Percentiles rank a stretch among this genome's conserved stretches.
Evolutionary conservation across 2,329 filamentous ascomycete genomes (phyloP).

Genomic region (Colletotrichum coccodes): DNA sequence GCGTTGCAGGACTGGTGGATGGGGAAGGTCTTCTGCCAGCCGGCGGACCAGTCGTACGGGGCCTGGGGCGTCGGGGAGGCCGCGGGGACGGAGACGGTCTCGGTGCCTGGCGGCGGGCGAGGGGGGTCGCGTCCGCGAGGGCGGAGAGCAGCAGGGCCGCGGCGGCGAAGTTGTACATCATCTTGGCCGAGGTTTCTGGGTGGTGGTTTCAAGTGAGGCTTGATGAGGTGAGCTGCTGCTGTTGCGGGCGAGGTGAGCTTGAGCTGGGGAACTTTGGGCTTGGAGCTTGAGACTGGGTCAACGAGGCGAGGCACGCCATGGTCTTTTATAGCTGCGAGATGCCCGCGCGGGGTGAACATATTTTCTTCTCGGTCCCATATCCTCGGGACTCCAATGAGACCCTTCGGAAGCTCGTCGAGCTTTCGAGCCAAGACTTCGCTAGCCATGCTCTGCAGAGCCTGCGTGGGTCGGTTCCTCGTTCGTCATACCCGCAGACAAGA

Average conservation of each 20-base stretch:
- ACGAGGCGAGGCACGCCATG: not conserved
- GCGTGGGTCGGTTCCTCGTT: conserved; percentile 7
- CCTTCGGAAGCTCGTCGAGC: not conserved
- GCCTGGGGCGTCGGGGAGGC: conserved; percentile 34
- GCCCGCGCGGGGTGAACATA: not conserved
- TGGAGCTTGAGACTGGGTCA: not conserved
- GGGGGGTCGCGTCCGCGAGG: conserved; percentile 39
- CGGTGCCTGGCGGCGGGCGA: conserved; percentile 36
- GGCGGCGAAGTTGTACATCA: conserved; percentile 28
- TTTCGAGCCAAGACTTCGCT: conserved; percentile 19
- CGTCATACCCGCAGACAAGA: not conserved
- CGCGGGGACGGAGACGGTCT: conserved; percentile 32
- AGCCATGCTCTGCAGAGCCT: not conserved
- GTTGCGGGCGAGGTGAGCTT: not conserved
- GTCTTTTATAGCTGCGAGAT: conserved; percentile 29
- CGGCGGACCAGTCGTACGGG: conserved; percentile 45
- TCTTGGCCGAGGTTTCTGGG: not conserved
- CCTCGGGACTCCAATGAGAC: not conserved
- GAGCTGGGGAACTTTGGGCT: conserved; percentile 8
- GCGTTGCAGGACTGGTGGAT: conserved; percentile 76
- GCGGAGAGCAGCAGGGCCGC: conserved; percentile 38
- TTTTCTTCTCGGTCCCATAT: not conserved
- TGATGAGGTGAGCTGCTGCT: not conserved
- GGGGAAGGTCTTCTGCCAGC: conserved; percentile 48
- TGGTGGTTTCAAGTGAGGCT: not conserved